Percentiles rank a stretch among this genome's conserved stretches.
Conservation (phyloP, 2,329 filamentous ascomycete species). For the Sporothrix euskadiensis region DNA sequence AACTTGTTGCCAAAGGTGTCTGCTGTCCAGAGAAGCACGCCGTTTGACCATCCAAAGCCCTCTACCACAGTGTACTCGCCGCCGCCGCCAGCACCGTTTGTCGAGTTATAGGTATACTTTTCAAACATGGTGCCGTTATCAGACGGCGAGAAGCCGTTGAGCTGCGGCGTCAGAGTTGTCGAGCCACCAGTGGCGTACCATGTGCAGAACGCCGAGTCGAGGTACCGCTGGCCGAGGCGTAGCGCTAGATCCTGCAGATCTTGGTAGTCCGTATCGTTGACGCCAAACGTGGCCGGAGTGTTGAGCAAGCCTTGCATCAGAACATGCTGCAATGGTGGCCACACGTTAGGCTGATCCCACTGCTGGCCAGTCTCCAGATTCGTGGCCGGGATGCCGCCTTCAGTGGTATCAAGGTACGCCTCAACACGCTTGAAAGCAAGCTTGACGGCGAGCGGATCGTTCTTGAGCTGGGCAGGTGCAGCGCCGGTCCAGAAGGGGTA, state of each 20-base stretch:
- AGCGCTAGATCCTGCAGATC: constrained; percentile 58
- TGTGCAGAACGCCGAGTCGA: constrained; percentile 68
- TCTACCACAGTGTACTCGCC: constrained; percentile 70
- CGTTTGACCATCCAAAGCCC: constrained; percentile 71
- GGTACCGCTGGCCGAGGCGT: constrained; percentile 62
- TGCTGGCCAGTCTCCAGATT: constrained; percentile 64
- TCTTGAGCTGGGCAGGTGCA: constrained; percentile 56
- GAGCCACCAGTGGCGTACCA: constrained; percentile 68
- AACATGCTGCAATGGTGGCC: constrained; percentile 67
- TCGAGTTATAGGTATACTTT: constrained; percentile 64
- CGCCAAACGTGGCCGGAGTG: constrained; percentile 57
- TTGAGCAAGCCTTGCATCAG: constrained; percentile 63
- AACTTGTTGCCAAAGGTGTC: constrained; percentile 61
- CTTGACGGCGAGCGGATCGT: constrained; percentile 60
- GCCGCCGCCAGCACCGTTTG: constrained; percentile 62
- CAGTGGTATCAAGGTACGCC: constrained; percentile 52
- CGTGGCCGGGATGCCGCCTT: constrained; percentile 62
- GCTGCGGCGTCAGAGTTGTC: constrained; percentile 53
- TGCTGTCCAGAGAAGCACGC: constrained; percentile 65
- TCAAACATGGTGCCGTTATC: constrained; percentile 66
- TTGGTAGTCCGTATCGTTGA: constrained; percentile 55
- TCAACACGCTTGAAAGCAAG: constrained; percentile 56
- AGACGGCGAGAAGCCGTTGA: constrained; percentile 47
- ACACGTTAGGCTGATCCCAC: constrained; percentile 71
- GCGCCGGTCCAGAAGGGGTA: constrained; percentile 71